Conservation (phyloP, 805 yeast genomes). For the Monosporozyma unispora region DNA sequence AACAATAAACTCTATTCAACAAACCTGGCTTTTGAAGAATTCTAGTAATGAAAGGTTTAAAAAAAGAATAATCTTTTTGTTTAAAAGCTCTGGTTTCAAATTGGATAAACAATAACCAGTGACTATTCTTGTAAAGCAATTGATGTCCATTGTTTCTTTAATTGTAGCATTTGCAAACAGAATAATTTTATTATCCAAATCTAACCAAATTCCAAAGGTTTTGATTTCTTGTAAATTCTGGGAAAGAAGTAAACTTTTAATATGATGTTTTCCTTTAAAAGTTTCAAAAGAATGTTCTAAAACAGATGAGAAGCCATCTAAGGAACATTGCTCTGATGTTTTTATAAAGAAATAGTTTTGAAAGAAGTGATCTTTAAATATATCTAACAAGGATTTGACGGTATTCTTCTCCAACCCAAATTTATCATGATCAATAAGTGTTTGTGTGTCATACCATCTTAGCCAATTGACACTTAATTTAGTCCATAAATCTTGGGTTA, state of each 20-base stretch:
- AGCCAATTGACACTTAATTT: background rate
- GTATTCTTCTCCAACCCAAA: background rate
- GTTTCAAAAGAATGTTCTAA: background rate
- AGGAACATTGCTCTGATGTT: background rate
- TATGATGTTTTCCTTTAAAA: background rate
- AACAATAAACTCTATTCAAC: no score
- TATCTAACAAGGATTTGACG: background rate
- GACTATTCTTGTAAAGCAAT: background rate
- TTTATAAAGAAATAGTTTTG: background rate
- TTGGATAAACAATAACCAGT: background rate
- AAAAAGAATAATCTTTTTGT: slow-evolving; percentile 2
- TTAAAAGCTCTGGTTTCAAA: background rate
- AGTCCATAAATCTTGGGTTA: background rate
- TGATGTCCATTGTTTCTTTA: background rate
- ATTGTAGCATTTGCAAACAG: slow-evolving; percentile 4
- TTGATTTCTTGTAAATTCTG: background rate
- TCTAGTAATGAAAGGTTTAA: slow-evolving; percentile 2
- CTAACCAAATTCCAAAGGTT: slow-evolving; percentile 7
- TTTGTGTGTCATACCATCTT: background rate
- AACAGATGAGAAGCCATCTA: background rate
- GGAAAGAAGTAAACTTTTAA: background rate
- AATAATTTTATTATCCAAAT: slow-evolving; percentile 3
- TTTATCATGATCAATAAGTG: no score
- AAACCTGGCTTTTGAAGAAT: background rate
- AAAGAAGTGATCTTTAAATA: background rate